Percentiles rank a stretch among this genome's conserved stretches.
Conservation (phyloP, 305 asterid species). For the Solanum hybrid region DNA sequence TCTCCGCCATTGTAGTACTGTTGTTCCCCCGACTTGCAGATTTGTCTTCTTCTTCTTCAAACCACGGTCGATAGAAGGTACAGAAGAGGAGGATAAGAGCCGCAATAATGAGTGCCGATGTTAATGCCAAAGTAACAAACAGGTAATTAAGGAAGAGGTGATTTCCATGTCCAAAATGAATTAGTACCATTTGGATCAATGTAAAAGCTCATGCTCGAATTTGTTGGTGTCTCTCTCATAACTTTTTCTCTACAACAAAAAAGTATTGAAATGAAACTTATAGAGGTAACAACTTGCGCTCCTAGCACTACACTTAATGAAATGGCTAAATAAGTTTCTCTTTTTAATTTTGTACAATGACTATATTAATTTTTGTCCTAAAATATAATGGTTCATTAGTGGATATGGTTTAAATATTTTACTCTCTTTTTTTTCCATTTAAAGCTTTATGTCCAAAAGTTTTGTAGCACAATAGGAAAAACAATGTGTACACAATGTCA, state of each 20-base stretch:
- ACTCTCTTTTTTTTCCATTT: background rate
- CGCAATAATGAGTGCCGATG: background rate
- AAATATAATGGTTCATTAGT: background rate
- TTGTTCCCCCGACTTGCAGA: background rate
- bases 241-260: background rate
- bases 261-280: background rate
- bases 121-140: background rate
- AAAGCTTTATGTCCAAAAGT: too few species aligned
- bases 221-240: background rate
- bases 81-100: conserved; percentile 1
- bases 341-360: background rate
- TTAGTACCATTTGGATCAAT: background rate
- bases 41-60: conserved; percentile 1
- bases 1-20: conserved; percentile 9
- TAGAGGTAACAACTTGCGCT: background rate
- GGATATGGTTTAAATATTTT: background rate
- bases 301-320: background rate
- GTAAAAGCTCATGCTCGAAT: background rate
- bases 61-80: background rate
- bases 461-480: background rate
- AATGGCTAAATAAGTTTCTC: background rate
- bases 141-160: conserved; percentile 2
- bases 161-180: background rate
- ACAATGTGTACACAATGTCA: background rate
- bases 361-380: background rate